Evolutionary conservation across 306 rosid genomes (phyloP), one percentile per base, ranked within the genome.

Genomic region (Styphnolobium japonicum): DNA sequence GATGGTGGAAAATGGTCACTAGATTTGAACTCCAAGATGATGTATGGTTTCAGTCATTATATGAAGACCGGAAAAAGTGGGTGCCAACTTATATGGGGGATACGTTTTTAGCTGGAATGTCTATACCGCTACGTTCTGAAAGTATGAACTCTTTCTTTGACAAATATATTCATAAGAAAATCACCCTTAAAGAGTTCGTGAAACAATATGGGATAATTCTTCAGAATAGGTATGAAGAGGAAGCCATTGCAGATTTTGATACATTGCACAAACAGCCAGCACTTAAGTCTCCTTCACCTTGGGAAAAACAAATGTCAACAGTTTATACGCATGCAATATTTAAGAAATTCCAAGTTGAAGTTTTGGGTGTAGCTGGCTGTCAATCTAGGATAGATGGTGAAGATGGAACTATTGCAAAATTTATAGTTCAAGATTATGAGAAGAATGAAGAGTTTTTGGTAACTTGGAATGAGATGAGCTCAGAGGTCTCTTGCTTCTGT

Each of bases 301-400:
- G 98, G 97, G 97, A 93, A 79, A 93, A 92, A 71, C 98, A 93
- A 82, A 92, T 91, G 97, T 93, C 98, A 71, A 87, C 93, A 52
- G 67, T 90, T 80, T 93, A 93, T 68, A 93, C 98, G 0, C 98
- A 93, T 83, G 86, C 98, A 10, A 90, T 93, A 72, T 93, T 93
- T 86, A 90, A 88, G 88, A 93, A 90, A 80, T 93, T 93, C 79
- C 98, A 93, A 89, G 84, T 88, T 60, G 98, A 93, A 85, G 97
- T 92, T 60, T 82, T 93, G 84, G 98, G 98, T 53, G 98, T 89
- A 39, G 98, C 89, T 81, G 98, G 98, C 22, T 91, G 97, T 84
- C 97, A 90, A 75, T 90, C 97, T 71, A 92, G 77, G 85, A 81
- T 80, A 78, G 97, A 90, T 66, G 82, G 57, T 77, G 96, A 82